phyloP scores from a whole-genome alignment of 2,329 filamentous ascomycete genomes.

The Monosporascus sp. region DNA sequence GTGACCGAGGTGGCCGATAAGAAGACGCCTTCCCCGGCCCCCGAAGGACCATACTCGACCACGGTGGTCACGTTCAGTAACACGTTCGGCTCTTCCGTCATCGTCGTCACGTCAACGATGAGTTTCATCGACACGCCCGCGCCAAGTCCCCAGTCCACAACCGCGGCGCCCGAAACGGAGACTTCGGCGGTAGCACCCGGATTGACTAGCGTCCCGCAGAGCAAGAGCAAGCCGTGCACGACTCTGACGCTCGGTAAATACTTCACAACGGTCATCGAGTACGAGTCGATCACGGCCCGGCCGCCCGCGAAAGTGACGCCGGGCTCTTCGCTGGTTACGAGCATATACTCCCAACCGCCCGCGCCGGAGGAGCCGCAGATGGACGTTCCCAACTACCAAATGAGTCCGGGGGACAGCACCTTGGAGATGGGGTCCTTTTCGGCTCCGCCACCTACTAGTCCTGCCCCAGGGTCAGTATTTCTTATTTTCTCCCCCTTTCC shows the following conservation, averaged over 20 bases:
- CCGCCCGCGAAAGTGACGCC: constrained; percentile 11
- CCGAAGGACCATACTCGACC: constrained; percentile 12
- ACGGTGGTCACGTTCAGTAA: constrained; percentile 18
- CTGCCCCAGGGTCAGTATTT: constrained; percentile 16
- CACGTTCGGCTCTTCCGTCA: constrained; percentile 16
- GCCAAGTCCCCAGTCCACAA: constrained; percentile 9
- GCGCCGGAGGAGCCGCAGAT: background rate
- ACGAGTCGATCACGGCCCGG: constrained; percentile 15
- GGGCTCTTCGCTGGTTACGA: constrained; percentile 7
- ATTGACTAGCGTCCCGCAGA: constrained; percentile 3
- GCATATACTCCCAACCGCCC: constrained; percentile 11
- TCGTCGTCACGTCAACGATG: constrained; percentile 19
- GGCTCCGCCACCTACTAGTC: constrained; percentile 2
- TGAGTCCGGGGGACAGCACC: constrained; percentile 17
- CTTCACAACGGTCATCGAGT: constrained; percentile 21
- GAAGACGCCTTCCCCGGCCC: background rate
- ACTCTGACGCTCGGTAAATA: constrained; percentile 21
- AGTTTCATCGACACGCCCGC: constrained; percentile 19
- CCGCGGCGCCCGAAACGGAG: constrained; percentile 5
- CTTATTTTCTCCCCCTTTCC: background rate
- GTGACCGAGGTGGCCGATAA: constrained; percentile 12
- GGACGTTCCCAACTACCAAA: constrained; percentile 22
- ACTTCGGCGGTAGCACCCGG: constrained; percentile 8
- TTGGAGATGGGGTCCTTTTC: constrained; percentile 7
- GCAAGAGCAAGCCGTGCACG: constrained; percentile 13